Evolutionary conservation across 371 early-diverging fungal species (phyloP), one percentile per base, ranked within the genome.

Genomic region (Mucor saturninus): DNA sequence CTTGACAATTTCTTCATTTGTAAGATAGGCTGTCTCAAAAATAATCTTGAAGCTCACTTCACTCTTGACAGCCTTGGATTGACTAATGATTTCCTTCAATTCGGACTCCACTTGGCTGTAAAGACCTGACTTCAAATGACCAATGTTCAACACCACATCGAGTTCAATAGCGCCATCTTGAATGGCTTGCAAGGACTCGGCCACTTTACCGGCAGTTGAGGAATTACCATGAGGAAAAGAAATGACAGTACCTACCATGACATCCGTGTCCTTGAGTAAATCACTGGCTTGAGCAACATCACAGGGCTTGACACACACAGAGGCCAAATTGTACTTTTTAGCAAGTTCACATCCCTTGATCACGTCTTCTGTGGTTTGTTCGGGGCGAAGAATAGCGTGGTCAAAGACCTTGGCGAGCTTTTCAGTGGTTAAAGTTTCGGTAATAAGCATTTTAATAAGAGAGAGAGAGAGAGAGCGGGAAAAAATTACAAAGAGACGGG

Each of bases 191-290:
- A 87, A 61, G 4, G 83, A 71, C 54, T 88, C 87, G 49, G 84
- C 80, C 2, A 81, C 76, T 72, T 88, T 88, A 67, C 73, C 85
- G 21, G 70, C 50, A 4, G 87, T 69, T 4, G 85, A 71, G 3
- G 87, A 74, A 68, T 83, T 87, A 29, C 89, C 89, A 28, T 88
- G 89, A 30, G 89, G 89, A 61, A 88, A 88, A 5, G 85, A 84
- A 39, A 88, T 86, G 0, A 88, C 89, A 1, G 89, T 86, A 31
- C 87, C 85, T 0, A 88, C 87, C 46, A 76, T 72, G 2, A 88
- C 89, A 37, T 59, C 65, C 2, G 81, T 76, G 30, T 69, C 83
- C 30, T 75, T 54, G 5, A 88, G 72, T 3, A 73, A 54, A 5
- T 77, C 73, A 31, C 73, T 60, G 2, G 86, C 88, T 39, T 83